A percentile compares a stretch with the other conserved stretches of the same genome.
Conservation (phyloP, 2,329 filamentous ascomycete genomes). For the Curvularia eragrostidis region DNA sequence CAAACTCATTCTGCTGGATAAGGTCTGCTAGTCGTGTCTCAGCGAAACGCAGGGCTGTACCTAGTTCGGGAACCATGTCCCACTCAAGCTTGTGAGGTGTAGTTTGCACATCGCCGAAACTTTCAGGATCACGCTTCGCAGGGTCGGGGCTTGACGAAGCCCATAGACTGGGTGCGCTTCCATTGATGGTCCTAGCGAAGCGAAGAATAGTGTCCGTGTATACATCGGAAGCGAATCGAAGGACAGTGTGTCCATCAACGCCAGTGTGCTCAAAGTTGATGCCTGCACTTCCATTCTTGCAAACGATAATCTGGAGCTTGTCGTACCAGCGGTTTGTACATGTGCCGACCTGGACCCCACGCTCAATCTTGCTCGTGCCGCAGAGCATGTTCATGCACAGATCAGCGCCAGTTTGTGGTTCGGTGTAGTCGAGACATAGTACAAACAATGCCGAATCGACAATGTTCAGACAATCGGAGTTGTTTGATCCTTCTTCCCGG, state of each 20-base stretch:
- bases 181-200: slow-evolving; percentile 94
- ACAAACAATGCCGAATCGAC: slow-evolving; percentile 94
- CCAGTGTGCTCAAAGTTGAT: slow-evolving; percentile 99
- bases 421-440: slow-evolving; percentile 90
- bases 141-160: slow-evolving; percentile 89
- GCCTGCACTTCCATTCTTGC: slow-evolving; percentile 96
- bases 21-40: slow-evolving; percentile 93
- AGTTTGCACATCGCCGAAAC: slow-evolving; percentile 91
- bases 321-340: slow-evolving; percentile 99
- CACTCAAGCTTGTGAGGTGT: slow-evolving; percentile 96
- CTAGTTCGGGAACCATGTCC: slow-evolving; percentile 94
- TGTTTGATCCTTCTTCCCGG: slow-evolving; percentile 86
- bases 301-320: slow-evolving; percentile 98
- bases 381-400: slow-evolving; percentile 99
- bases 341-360: slow-evolving; percentile 93
- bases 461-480: slow-evolving; percentile 93
- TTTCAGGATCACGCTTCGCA: slow-evolving; percentile 86
- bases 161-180: slow-evolving; percentile 90
- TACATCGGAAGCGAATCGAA: slow-evolving; percentile 93
- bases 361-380: slow-evolving; percentile 88
- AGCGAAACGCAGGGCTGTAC: slow-evolving; percentile 89
- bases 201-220: slow-evolving; percentile 98
- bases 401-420: slow-evolving; percentile 78
- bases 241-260: slow-evolving; percentile 94
- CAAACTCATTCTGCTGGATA: slow-evolving; percentile 95